Evolutionary conservation across 2,329 filamentous ascomycete species (phyloP).

Genomic region (Xylaria sp.): DNA sequence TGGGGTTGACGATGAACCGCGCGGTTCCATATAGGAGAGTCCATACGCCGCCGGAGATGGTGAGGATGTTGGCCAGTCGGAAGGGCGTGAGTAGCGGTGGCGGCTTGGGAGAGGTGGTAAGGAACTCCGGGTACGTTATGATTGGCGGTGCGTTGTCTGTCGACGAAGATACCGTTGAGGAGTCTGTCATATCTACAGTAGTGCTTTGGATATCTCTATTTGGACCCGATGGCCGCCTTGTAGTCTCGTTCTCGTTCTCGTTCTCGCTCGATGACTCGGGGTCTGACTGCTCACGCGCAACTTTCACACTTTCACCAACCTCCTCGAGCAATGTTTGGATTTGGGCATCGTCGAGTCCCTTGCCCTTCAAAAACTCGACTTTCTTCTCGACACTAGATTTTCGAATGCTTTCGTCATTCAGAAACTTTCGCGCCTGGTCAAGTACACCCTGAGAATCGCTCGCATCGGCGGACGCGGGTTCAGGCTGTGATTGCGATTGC

Average conservation of each 20-base stretch:
- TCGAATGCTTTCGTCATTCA: slow-evolving; percentile 73
- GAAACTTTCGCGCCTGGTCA: slow-evolving; percentile 74
- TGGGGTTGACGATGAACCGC: slow-evolving; percentile 68
- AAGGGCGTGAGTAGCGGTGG: slow-evolving; percentile 65
- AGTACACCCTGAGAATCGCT: slow-evolving; percentile 40
- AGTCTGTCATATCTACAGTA: not conserved
- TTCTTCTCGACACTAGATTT: slow-evolving; percentile 73
- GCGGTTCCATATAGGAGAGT: slow-evolving; percentile 70
- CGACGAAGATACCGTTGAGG: slow-evolving; percentile 21
- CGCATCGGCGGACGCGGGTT: slow-evolving; percentile 15
- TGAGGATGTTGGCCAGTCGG: slow-evolving; percentile 61
- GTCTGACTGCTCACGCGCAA: slow-evolving; percentile 7
- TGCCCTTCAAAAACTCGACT: slow-evolving; percentile 73
- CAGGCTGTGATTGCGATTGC: slow-evolving; percentile 15
- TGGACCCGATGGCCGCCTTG: not conserved
- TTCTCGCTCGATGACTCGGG: slow-evolving; percentile 1
- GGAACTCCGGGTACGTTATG: slow-evolving; percentile 72
- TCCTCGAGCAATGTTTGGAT: slow-evolving; percentile 66
- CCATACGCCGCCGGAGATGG: slow-evolving; percentile 60
- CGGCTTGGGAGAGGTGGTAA: slow-evolving; percentile 57
- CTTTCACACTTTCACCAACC: slow-evolving; percentile 13
- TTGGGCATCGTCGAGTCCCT: slow-evolving; percentile 69
- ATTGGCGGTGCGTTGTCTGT: slow-evolving; percentile 58
- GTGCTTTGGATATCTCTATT: slow-evolving; percentile 1
- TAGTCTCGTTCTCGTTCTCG: slow-evolving; percentile 1